phyloP scores from a whole-genome alignment of 768 basidiomycete genomes.

The Pseudohyphozyma bogoriensis region DNA sequence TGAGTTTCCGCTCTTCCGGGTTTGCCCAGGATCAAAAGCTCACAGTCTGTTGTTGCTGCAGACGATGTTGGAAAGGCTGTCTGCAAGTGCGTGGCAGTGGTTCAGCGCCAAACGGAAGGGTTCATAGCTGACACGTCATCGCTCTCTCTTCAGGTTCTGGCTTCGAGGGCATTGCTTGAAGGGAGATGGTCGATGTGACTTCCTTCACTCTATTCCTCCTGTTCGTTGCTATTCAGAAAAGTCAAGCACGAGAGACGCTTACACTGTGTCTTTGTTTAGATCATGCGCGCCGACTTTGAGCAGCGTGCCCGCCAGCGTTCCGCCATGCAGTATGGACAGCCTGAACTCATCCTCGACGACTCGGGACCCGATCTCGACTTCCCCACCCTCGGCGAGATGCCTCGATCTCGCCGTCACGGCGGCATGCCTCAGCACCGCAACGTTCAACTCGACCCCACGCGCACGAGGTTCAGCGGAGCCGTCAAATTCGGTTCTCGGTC shows the following conservation, averaged over 20 bases:
- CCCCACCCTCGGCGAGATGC: slow-evolving; percentile 35
- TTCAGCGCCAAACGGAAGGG: too few species aligned
- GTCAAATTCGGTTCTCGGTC: slow-evolving; percentile 55
- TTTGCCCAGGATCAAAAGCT: too few species aligned
- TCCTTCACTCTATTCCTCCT: slow-evolving; percentile 66
- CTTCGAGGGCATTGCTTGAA: slow-evolving; percentile 93
- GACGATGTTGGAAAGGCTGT: slow-evolving; percentile 34
- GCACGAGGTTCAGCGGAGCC: slow-evolving; percentile 81
- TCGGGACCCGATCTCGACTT: slow-evolving; percentile 32
- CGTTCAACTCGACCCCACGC: slow-evolving; percentile 61
- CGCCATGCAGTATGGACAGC: too few species aligned
- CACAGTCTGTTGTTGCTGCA: too few species aligned
- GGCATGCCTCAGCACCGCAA: slow-evolving; percentile 30
- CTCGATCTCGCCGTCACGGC: slow-evolving; percentile 34
- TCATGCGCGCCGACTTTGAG: slow-evolving; percentile 33
- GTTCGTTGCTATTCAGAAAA: slow-evolving; percentile 40
- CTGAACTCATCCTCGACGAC: slow-evolving; percentile 24
- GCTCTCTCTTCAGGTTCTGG: slow-evolving; percentile 71
- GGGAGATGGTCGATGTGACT: slow-evolving; percentile 67
- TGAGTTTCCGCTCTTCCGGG: too few species aligned
- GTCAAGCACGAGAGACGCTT: slow-evolving; percentile 3
- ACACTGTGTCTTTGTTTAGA: slow-evolving; percentile 36
- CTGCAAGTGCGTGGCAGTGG: slow-evolving; percentile 62
- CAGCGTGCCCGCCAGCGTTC: slow-evolving; percentile 35
- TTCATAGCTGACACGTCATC: slow-evolving; percentile 4